phyloP scores from a whole-genome alignment of 495 filamentous ascomycete genomes.

The Penicillium argentinense region DNA sequence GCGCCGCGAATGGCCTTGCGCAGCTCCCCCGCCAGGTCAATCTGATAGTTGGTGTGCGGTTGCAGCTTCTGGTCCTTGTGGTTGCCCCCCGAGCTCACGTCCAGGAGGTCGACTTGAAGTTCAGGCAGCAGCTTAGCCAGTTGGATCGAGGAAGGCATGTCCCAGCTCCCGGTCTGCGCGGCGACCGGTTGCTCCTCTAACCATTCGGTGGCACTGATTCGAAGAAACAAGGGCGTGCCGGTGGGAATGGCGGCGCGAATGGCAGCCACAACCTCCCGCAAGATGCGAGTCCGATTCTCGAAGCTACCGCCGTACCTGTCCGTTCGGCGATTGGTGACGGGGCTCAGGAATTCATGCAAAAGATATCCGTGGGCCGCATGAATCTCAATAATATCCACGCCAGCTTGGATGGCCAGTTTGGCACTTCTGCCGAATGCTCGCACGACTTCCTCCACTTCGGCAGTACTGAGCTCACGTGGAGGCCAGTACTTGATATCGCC shows the following conservation, averaged over 20 bases:
- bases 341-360: slow-evolving; percentile 65
- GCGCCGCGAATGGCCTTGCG: slow-evolving; percentile 54
- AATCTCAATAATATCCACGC: slow-evolving; percentile 64
- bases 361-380: slow-evolving; percentile 70
- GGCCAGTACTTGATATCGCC: slow-evolving; percentile 33
- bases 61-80: slow-evolving; percentile 58
- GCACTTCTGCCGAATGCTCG: slow-evolving; percentile 61
- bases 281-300: slow-evolving; percentile 55
- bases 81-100: slow-evolving; percentile 71
- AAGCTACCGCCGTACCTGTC: slow-evolving; percentile 63
- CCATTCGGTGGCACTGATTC: slow-evolving; percentile 74
- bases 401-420: slow-evolving; percentile 59
- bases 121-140: slow-evolving; percentile 65
- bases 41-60: slow-evolving; percentile 59
- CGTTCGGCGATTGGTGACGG: slow-evolving; percentile 57
- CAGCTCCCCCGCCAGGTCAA: slow-evolving; percentile 60
- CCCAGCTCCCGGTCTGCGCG: slow-evolving; percentile 58
- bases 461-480: slow-evolving; percentile 39
- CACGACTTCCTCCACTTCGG: slow-evolving; percentile 64
- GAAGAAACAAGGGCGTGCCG: slow-evolving; percentile 63
- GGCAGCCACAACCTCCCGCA: slow-evolving; percentile 51
- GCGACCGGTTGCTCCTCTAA: slow-evolving; percentile 55
- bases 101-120: slow-evolving; percentile 70
- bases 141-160: slow-evolving; percentile 57
- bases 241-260: slow-evolving; percentile 59